These are phyloP conservation scores for Ganoderma resinaceum DNA, from an alignment of 1,284 basidiomycete species.

Conservation along the genomic window DNA sequence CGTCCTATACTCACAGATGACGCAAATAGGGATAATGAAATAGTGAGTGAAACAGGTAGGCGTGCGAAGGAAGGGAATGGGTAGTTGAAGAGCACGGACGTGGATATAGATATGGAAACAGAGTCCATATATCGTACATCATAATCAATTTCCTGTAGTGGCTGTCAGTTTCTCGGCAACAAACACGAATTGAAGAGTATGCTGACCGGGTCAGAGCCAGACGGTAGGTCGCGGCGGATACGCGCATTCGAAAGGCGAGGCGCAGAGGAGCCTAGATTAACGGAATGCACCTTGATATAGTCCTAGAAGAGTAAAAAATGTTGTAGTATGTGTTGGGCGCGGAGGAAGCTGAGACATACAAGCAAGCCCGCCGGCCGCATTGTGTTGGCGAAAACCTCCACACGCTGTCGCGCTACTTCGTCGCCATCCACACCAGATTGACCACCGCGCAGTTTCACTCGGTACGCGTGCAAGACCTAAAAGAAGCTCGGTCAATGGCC, in stretches of 20 bases:
- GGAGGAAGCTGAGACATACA: constrained; percentile 47
- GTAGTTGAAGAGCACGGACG: constrained; percentile 84
- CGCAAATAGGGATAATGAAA: constrained; percentile 79
- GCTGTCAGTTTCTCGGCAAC: background rate
- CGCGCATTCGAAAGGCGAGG: constrained; percentile 69
- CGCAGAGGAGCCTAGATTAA: constrained; percentile 75
- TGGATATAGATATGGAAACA: constrained; percentile 79
- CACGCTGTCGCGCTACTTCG: constrained; percentile 70
- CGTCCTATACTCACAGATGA: constrained; percentile 56
- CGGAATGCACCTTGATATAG: constrained; percentile 76
- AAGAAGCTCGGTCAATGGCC: constrained; percentile 10
- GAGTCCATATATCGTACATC: constrained; percentile 75
- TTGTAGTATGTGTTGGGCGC: background rate
- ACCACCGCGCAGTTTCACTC: constrained; percentile 71
- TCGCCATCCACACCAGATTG: constrained; percentile 69
- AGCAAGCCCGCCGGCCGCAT: constrained; percentile 73
- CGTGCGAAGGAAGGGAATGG: constrained; percentile 81
- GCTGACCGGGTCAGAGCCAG: constrained; percentile 39
- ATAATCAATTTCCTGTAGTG: constrained; percentile 61
- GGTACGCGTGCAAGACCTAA: constrained; percentile 75
- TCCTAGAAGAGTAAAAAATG: constrained; percentile 55
- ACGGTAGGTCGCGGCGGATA: constrained; percentile 40
- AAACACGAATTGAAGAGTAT: constrained; percentile 6
- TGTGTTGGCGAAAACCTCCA: constrained; percentile 76
- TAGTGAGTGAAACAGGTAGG: constrained; percentile 79